phyloP scores from a whole-genome alignment of 2,329 filamentous ascomycete species.

The Periglandula ipomoeae region DNA sequence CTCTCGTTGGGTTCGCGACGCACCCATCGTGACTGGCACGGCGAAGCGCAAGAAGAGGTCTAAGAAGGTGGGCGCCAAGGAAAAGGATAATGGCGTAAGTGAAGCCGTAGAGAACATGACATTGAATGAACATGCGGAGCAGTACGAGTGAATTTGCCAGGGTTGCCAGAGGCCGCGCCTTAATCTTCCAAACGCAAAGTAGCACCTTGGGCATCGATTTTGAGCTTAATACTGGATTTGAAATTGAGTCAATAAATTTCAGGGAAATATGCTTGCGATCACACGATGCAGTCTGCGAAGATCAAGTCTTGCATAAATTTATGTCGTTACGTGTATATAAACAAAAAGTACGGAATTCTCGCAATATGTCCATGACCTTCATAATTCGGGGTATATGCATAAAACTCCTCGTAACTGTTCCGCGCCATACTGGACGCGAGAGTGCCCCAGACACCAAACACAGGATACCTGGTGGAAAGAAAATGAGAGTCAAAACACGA shows the following conservation, averaged over 20 bases:
- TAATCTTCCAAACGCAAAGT: too few relatives aligned
- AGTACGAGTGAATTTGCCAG: too few relatives aligned
- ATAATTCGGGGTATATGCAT: not conserved
- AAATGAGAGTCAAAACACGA: not conserved
- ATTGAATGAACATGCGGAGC: not conserved
- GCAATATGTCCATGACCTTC: not conserved
- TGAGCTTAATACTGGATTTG: too few relatives aligned
- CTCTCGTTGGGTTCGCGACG: slow-evolving; percentile 58
- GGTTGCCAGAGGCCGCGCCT: too few relatives aligned
- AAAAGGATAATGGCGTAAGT: not conserved
- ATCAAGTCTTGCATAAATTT: too few relatives aligned
- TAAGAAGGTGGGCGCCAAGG: slow-evolving; percentile 9
- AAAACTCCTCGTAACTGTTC: not conserved
- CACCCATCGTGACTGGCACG: slow-evolving; percentile 31
- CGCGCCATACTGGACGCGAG: not conserved
- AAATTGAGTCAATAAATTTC: too few relatives aligned
- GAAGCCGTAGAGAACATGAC: not conserved
- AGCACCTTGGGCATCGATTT: too few relatives aligned
- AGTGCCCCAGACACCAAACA: not conserved
- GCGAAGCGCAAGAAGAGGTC: slow-evolving; percentile 28
- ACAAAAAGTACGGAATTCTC: not conserved
- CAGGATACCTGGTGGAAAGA: not conserved
- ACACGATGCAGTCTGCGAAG: not conserved
- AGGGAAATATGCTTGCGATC: too few relatives aligned
- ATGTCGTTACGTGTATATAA: too few relatives aligned